Base-by-base conservation (phyloP, 2,329 filamentous ascomycete genomes). In the Hypoxylon sp. region DNA sequence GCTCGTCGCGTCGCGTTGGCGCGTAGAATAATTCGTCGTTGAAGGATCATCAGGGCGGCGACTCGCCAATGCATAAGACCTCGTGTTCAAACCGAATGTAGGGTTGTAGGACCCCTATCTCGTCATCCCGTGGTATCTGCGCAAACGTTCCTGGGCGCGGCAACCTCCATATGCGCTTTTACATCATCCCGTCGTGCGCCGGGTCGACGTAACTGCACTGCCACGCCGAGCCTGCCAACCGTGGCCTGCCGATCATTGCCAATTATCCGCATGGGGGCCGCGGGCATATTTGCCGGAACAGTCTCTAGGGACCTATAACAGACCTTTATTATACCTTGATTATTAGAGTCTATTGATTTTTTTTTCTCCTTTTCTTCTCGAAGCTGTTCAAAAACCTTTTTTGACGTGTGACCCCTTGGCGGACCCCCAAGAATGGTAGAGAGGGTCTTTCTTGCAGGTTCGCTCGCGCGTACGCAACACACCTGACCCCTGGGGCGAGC, bases 191-290 rank as follows among this genome's bases (percentile, higher is more conserved):
- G 65, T 60, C 30, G 55, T 43, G 38, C 41, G 52, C 65, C 61
- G 53, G 61, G 64, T 62, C 58, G 28, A 65, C 45, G 36, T 62
- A 53, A 70, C 38, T 68, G 68, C 68, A 70, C 68, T 70, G 68
- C 68, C 68, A 70, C 68, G 46, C 67, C 67, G 67, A 70, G 43
- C 67, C 53, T 28, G 25, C 60, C 46, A 48, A 36, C 58, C 49
- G 58, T 36, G 36, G n/a, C n/a, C 68, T 38, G 68, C 59, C 41
- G 68, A 70, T 70, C 68, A 68, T 65, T 70, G 14, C 68, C 65
- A 41, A 34, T 68, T 63, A 32, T 48, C 61, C 53, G 58, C 19
- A 60, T 56, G 51, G 58, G 52, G 61, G 46, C 58, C 68, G 60
- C 68, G 60, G 68, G 48, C 49, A 14, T 59, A 38, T 63, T 67